Conservation (phyloP, 148 eudicot species). For the Drosera capensis region DNA sequence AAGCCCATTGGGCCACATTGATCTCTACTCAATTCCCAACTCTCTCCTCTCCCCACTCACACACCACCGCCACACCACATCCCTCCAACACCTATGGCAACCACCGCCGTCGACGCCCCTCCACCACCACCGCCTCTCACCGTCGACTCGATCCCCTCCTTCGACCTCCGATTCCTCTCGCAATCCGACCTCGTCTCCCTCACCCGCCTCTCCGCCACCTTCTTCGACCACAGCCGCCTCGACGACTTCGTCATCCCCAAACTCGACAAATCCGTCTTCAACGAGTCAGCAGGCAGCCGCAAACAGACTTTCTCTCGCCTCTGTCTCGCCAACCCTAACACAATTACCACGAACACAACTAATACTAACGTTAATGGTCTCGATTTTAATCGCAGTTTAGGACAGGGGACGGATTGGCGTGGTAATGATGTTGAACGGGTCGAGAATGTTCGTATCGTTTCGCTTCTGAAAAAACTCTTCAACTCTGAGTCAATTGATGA, state of each 20-base stretch:
- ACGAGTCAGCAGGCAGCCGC: constrained; percentile 84
- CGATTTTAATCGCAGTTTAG: no score
- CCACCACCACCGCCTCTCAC: constrained; percentile 18
- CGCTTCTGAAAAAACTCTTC: constrained; percentile 40
- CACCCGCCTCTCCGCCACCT: constrained; percentile 39
- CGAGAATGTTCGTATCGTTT: constrained; percentile 38
- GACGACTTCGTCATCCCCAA: constrained; percentile 72
- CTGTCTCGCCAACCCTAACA: constrained; percentile 50
- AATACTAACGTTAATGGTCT: no score
- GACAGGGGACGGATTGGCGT: constrained; percentile 1
- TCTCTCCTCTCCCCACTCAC: no score
- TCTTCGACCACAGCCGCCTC: constrained; percentile 35
- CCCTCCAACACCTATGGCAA: no score
- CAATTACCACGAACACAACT: constrained; percentile 16
- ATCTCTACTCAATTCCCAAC: no score
- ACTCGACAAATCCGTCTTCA: constrained; percentile 75
- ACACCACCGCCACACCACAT: no score
- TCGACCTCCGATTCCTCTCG: constrained; percentile 70
- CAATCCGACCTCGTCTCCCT: constrained; percentile 72
- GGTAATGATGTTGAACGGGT: constrained; percentile 27
- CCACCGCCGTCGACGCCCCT: constrained; percentile 22
- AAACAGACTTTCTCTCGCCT: constrained; percentile 89
- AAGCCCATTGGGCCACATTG: no score
- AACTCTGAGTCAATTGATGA: constrained; percentile 4
- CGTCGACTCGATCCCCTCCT: constrained; percentile 37